phyloP scores from a whole-genome alignment of 2,329 filamentous ascomycete species.

The Metarhizium guizhouense region DNA sequence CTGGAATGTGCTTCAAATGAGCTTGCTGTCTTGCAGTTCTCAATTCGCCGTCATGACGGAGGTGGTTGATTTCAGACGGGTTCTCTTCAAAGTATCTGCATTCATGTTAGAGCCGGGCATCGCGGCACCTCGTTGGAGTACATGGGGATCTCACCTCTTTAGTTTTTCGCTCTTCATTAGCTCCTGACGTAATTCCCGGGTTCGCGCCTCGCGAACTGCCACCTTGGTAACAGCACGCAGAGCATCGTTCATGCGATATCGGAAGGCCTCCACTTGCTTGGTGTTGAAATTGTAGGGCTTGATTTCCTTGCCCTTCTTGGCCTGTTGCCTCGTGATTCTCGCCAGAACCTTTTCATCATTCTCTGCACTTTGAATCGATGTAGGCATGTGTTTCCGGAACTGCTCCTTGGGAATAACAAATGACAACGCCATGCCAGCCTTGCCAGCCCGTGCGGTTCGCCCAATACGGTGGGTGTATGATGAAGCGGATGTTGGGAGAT shows the following conservation, averaged over 20 bases:
- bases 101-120: not conserved
- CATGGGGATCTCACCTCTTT: constrained; percentile 46
- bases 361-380: constrained; percentile 63
- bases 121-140: not conserved
- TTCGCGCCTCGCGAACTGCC: constrained; percentile 81
- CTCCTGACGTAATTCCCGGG: constrained; percentile 80
- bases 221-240: constrained; percentile 83
- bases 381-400: constrained; percentile 85
- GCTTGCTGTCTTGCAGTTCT: constrained; percentile 75
- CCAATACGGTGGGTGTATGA: constrained; percentile 98
- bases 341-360: constrained; percentile 78
- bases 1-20: constrained; percentile 88
- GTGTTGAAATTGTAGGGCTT: constrained; percentile 93
- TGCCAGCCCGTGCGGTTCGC: constrained; percentile 82
- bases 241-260: constrained; percentile 91
- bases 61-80: constrained; percentile 74
- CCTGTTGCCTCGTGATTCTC: constrained; percentile 72
- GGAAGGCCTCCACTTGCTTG: constrained; percentile 85
- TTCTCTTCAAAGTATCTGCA: constrained; percentile 86
- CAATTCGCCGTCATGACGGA: constrained; percentile 84
- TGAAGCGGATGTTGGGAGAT: constrained; percentile 78
- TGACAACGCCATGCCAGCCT: constrained; percentile 89
- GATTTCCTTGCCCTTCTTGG: constrained; percentile 68
- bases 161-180: constrained; percentile 90
- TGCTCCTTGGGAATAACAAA: constrained; percentile 79